These are phyloP conservation scores for Beauveria sp. DNA, from an alignment of 2,329 filamentous ascomycete genomes.

Conservation along the genomic window DNA sequence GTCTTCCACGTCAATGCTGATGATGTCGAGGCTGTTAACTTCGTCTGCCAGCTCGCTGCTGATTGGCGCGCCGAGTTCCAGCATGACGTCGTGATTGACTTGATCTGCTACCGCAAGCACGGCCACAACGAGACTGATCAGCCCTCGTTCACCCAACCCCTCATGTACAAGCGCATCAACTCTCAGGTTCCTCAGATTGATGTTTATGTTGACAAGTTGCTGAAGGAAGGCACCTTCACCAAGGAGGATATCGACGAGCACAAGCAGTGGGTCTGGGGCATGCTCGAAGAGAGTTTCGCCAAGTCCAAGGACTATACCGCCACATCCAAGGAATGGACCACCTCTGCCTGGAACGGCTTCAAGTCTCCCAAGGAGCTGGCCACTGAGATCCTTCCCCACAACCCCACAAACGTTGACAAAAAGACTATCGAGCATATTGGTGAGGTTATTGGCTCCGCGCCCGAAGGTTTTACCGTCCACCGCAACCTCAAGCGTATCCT, in stretches of 20 bases:
- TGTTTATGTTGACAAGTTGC: slow-evolving; percentile 84
- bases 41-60: slow-evolving; percentile 90
- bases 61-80: slow-evolving; percentile 99
- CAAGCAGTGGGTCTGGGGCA: slow-evolving; percentile 99
- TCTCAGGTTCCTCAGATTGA: slow-evolving; percentile 79
- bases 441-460: slow-evolving; percentile 66
- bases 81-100: slow-evolving; percentile 94
- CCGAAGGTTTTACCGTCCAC: slow-evolving; percentile 83
- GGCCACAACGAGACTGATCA: slow-evolving; percentile 99
- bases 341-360: slow-evolving; percentile 98
- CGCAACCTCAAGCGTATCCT: slow-evolving; percentile 97
- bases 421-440: slow-evolving; percentile 75
- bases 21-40: slow-evolving; percentile 97
- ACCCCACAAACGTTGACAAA: slow-evolving; percentile 70
- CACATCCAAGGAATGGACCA: slow-evolving; percentile 95
- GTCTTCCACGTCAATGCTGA: slow-evolving; percentile 99
- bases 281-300: slow-evolving; percentile 95
- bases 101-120: slow-evolving; percentile 98
- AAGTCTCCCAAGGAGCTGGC: slow-evolving; percentile 97
- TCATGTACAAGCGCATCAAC: slow-evolving; percentile 98
- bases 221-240: slow-evolving; percentile 89
- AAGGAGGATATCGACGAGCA: slow-evolving; percentile 98
- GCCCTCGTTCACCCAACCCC: slow-evolving; percentile 96
- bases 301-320: slow-evolving; percentile 97
- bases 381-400: slow-evolving; percentile 86